Evolutionary conservation across 2,329 filamentous ascomycete genomes (phyloP), one percentile per base, ranked within the genome.

Genomic region (Fusarium sp.): DNA sequence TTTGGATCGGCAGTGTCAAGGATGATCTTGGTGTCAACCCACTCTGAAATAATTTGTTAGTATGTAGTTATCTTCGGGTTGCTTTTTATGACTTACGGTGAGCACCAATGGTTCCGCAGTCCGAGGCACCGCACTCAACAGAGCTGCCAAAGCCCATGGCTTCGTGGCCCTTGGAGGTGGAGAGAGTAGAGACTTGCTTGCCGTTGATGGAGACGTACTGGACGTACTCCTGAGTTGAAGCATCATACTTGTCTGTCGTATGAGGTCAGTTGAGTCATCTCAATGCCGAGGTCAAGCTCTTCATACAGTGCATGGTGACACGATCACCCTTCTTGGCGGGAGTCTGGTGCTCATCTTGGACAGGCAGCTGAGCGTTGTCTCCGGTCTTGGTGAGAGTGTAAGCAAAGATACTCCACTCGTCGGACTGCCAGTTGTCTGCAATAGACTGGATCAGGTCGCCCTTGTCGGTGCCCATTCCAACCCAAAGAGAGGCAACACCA

Each of bases 91-190:
- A 56, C 74, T 61, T 70, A 76, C 75, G 61, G 30, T 76, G 72
- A 43, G 75, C 75, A 35, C 58, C 58, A 25, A 79, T 60, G 4
- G 71, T 77, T 73, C 94, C 94, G 86, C 93, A 95, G 85, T 93
- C 92, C 82, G 95, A 92, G 80, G 90, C 91, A 61, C 91, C 94
- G 80, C 89, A 90, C 79, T 93, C 89, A 23, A 86, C 81, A 1
- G 84, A 80, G 43, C 81, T 83, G 5, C 83, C 84, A 80, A 83
- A 86, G 71, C 84, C 83, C 77, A 81, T 73, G 7, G 84, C 84
- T 3, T 60, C 7, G 12, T 83, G 73, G 30, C 81, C 84, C 65
- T 82, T 82, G 59, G 79, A 83, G 53, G 85, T 87, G 4, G 85
- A 86, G 5, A 87, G 80, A 0, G 81, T 85, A 0, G 83, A 83